These are phyloP conservation scores for Phyllostachys edulis DNA, from an alignment of 176 grass and related monocot species.

Conservation along the genomic window DNA sequence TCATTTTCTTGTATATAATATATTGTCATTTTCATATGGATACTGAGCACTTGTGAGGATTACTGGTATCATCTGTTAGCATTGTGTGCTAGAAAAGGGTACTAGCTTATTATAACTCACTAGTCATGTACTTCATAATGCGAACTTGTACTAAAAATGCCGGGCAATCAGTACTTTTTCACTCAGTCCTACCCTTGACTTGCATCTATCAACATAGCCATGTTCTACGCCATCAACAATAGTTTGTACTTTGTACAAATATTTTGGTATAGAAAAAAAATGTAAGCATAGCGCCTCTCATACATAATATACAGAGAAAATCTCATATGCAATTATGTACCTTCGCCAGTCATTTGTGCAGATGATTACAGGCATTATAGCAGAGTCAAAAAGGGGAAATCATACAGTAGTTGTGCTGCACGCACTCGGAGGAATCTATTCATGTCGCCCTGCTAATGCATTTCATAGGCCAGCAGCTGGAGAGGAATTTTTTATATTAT, in stretches of 20 bases:
- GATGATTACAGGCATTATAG: constrained; percentile 16
- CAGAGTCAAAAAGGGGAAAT: neutral
- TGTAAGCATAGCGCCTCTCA: neutral
- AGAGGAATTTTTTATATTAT: no score
- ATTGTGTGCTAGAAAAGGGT: neutral
- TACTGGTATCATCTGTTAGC: neutral
- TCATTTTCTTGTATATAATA: neutral
- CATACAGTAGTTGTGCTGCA: neutral
- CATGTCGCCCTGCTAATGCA: neutral
- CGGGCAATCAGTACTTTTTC: neutral
- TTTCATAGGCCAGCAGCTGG: constrained; percentile 1
- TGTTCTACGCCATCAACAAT: neutral
- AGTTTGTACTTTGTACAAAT: neutral
- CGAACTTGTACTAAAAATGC: neutral
- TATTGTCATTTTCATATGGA: neutral
- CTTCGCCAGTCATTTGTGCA: constrained; percentile 15
- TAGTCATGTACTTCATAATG: neutral
- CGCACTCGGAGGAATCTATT: constrained; percentile 17
- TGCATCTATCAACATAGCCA: neutral
- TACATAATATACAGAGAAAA: neutral
- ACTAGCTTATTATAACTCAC: neutral
- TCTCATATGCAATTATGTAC: neutral
- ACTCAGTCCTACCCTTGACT: neutral
- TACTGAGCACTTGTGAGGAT: neutral
- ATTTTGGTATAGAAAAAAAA: neutral